Evolutionary conservation across 1,139 yeast genomes (phyloP).

Genomic region (Pneumocystis canis): DNA sequence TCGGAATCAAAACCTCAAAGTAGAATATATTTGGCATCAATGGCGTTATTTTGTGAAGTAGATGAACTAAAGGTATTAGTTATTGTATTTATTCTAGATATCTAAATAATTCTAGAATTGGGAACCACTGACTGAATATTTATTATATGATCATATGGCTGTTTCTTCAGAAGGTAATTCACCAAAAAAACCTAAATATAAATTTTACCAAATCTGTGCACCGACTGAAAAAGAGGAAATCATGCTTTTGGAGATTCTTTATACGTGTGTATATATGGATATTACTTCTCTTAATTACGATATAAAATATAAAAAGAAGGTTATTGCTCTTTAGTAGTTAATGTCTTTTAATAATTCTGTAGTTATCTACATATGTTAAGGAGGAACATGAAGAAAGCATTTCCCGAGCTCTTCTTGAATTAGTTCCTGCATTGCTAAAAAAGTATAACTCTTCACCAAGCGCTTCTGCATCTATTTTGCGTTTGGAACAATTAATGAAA

Average conservation of each 20-base stretch:
- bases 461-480: constrained; percentile 18
- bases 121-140: constrained; percentile 17
- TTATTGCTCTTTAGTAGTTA: constrained; percentile 1
- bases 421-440: constrained; percentile 19
- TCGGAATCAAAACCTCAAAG: constrained; percentile 13
- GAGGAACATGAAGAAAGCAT: constrained; percentile 17
- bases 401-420: constrained; percentile 17
- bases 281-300: constrained; percentile 7
- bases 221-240: constrained; percentile 18
- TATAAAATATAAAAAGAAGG: constrained; percentile 5
- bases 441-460: constrained; percentile 20
- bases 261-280: constrained; percentile 20
- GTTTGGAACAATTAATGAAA: constrained; percentile 20
- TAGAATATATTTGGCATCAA: constrained; percentile 17
- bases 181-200: constrained; percentile 8
- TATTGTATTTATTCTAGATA: constrained; percentile 9
- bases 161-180: constrained; percentile 11
- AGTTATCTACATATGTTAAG: constrained; percentile 12
- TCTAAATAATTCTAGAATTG: constrained; percentile 16
- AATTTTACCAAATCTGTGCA: constrained; percentile 6
- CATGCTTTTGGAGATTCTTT: constrained; percentile 21
- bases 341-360: constrained; percentile 4
- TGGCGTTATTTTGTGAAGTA: constrained; percentile 11
- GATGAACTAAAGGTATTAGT: not conserved
- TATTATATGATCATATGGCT: constrained; percentile 19